Evolutionary conservation across 2,329 filamentous ascomycete species (phyloP).

Genomic region (Didymosphaeria variabile): DNA sequence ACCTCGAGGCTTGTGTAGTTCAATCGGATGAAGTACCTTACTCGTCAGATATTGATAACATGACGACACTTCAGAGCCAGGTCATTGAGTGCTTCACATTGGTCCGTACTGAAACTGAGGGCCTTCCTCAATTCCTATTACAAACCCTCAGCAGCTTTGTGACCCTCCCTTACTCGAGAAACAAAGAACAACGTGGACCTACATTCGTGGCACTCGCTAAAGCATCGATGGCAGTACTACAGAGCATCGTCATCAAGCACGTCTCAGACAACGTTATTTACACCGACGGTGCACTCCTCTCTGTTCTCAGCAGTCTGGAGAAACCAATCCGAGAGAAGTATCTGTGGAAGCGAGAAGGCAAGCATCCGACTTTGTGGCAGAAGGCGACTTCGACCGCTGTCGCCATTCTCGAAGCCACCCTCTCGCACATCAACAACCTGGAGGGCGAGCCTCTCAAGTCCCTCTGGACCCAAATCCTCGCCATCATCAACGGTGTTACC

Average conservation of each 20-base stretch:
- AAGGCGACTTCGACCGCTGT: slow-evolving; percentile 77
- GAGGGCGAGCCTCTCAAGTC: slow-evolving; percentile 50
- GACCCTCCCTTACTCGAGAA: slow-evolving; percentile 69
- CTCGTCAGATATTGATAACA: slow-evolving; percentile 74
- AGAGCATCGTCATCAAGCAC: slow-evolving; percentile 67
- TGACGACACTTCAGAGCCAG: slow-evolving; percentile 76
- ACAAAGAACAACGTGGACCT: slow-evolving; percentile 59
- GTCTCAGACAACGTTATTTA: slow-evolving; percentile 74
- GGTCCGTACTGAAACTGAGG: slow-evolving; percentile 71
- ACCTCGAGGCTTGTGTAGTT: slow-evolving; percentile 76
- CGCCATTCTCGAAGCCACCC: slow-evolving; percentile 70
- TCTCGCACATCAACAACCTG: slow-evolving; percentile 58
- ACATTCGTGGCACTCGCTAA: slow-evolving; percentile 93
- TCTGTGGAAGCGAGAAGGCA: slow-evolving; percentile 75
- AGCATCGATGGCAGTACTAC: slow-evolving; percentile 75
- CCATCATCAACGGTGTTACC: slow-evolving; percentile 50
- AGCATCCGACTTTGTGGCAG: slow-evolving; percentile 77
- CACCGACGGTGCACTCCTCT: slow-evolving; percentile 70
- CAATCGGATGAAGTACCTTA: slow-evolving; percentile 74
- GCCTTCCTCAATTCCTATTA: slow-evolving; percentile 74
- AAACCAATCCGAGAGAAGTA: slow-evolving; percentile 83
- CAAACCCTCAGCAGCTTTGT: slow-evolving; percentile 75
- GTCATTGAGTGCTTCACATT: slow-evolving; percentile 74
- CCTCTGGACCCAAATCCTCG: slow-evolving; percentile 70
- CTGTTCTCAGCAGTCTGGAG: slow-evolving; percentile 72